These are phyloP conservation scores for Nakazawaea pomicola DNA, from an alignment of 805 yeast genomes.

Conservation along the genomic window DNA sequence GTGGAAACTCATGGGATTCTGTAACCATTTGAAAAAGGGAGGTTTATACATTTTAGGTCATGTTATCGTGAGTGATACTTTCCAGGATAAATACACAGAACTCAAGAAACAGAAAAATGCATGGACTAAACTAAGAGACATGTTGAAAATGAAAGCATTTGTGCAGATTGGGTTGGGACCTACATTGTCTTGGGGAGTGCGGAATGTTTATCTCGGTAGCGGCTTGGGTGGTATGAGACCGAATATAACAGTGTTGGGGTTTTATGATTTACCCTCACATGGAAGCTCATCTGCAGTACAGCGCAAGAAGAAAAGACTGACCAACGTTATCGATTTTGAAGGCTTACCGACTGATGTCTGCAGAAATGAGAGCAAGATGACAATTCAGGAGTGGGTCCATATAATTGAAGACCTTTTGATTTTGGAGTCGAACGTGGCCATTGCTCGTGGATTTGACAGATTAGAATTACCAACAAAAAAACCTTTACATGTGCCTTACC, in stretches of 20 bases:
- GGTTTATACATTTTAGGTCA: conserved; percentile 92
- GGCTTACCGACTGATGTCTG: conserved; percentile 75
- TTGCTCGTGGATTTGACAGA: conserved; percentile 80
- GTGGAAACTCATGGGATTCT: conserved; percentile 88
- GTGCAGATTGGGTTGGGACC: conserved; percentile 91
- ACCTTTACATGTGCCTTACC: conserved; percentile 24
- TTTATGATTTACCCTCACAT: conserved; percentile 49
- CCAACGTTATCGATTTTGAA: conserved; percentile 28
- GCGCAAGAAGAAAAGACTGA: background rate
- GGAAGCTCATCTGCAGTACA: conserved; percentile 17
- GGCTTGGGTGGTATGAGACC: conserved; percentile 99
- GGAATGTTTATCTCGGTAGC: conserved; percentile 87
- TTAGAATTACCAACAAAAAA: conserved; percentile 56
- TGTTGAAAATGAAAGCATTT: conserved; percentile 81
- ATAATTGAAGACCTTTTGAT: conserved; percentile 84
- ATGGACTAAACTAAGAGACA: conserved; percentile 80
- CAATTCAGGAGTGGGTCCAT: conserved; percentile 84
- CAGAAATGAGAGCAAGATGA: conserved; percentile 62
- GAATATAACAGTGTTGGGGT: conserved; percentile 88
- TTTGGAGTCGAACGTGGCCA: conserved; percentile 88
- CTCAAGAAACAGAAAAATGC: conserved; percentile 69
- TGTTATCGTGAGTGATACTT: conserved; percentile 64
- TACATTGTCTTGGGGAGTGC: conserved; percentile 87
- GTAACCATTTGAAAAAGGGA: conserved; percentile 93
- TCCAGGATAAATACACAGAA: conserved; percentile 63